These are phyloP conservation scores for Mycena galopus DNA, from an alignment of 768 basidiomycete genomes.

Conservation along the genomic window DNA sequence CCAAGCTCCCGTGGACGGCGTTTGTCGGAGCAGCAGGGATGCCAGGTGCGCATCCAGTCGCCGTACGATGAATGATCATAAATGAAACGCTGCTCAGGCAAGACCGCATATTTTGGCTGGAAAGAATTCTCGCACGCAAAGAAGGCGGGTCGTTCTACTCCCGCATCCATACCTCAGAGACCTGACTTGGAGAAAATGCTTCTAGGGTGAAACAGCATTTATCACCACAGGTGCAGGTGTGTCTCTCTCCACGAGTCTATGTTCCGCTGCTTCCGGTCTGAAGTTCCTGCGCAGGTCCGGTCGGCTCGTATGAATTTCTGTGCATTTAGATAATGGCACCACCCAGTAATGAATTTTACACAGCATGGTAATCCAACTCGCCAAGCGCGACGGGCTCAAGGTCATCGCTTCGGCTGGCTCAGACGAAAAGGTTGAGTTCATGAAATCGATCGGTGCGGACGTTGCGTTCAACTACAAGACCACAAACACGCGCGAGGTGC, in stretches of 20 bases:
- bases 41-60: slow-evolving; percentile 30
- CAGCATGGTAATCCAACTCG: too few relatives aligned
- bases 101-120: slow-evolving; percentile 50
- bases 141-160: slow-evolving; percentile 40
- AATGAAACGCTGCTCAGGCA: slow-evolving; percentile 38
- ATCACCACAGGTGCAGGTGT: slow-evolving; percentile 17
- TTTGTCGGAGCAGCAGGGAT: slow-evolving; percentile 57
- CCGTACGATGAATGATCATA: neutral
- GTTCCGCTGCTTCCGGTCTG: neutral
- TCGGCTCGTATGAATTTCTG: slow-evolving; percentile 15
- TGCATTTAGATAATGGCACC: too few relatives aligned
- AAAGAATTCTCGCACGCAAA: slow-evolving; percentile 45
- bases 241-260: too few relatives aligned
- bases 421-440: neutral
- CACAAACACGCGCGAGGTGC: too few relatives aligned
- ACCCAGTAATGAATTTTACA: too few relatives aligned
- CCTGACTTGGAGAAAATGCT: neutral
- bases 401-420: too few relatives aligned
- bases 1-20: slow-evolving; percentile 55
- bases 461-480: too few relatives aligned
- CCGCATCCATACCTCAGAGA: too few relatives aligned
- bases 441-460: neutral
- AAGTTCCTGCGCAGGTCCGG: neutral
- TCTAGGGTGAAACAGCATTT: slow-evolving; percentile 19
- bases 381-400: too few relatives aligned